These are phyloP conservation scores for Starmerella bacillaris DNA, from an alignment of 805 yeast genomes.

Conservation along the genomic window DNA sequence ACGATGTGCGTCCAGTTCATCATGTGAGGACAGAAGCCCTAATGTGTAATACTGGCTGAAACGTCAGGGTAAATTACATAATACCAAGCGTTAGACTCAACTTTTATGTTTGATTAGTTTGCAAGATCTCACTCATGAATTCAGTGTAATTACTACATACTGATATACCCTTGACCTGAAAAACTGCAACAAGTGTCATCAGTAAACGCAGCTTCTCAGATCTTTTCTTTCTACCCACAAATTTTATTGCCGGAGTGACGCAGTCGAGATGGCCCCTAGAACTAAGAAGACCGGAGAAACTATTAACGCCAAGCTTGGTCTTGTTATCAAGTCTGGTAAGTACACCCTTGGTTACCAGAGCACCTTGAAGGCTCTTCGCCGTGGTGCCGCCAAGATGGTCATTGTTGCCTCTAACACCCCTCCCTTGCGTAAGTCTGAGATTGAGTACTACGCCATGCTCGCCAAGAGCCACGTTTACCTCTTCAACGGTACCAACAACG, in stretches of 20 bases:
- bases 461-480: constrained; percentile 93
- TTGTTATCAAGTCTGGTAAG: constrained; percentile 98
- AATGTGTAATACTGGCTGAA: no score
- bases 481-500: constrained; percentile 99
- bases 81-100: no score
- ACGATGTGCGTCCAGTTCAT: no score
- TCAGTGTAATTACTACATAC: no score
- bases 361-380: constrained; percentile 93
- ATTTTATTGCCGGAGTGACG: constrained; percentile 56
- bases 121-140: no score
- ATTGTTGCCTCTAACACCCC: constrained; percentile 99
- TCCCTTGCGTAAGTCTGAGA: constrained; percentile 98
- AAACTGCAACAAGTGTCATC: no score
- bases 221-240: constrained; percentile 2
- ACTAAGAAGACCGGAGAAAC: constrained; percentile 73
- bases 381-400: constrained; percentile 96
- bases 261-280: constrained; percentile 99
- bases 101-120: no score
- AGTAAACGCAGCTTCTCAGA: no score
- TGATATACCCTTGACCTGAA: no score
- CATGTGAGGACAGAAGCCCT: no score
- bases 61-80: no score
- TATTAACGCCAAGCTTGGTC: constrained; percentile 95
- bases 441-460: constrained; percentile 99
- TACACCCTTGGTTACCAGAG: constrained; percentile 99